Base-by-base conservation (phyloP, 2,329 filamentous ascomycete genomes). In the Penicillium sp. region DNA sequence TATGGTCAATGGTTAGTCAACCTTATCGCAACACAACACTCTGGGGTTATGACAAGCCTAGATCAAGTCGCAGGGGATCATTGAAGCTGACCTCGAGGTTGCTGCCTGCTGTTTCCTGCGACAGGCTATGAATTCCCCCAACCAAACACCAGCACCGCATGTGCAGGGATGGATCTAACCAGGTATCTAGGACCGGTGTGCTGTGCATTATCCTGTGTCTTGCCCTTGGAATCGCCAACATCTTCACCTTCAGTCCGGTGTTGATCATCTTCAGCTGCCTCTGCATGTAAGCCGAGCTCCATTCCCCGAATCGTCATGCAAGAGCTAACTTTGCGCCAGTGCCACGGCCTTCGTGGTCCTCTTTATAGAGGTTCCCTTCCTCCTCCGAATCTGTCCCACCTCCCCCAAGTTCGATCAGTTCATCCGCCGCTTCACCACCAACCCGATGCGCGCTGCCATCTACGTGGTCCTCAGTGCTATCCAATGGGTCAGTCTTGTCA, bases 331-430 rank as follows among this genome's bases (percentile, higher is more conserved):
- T 73, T 80, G 58, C 22, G 42, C 27, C 63, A 93, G 90, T 42
- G 79, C 82, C 56, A 91, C 82, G 46, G 82, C 86, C 13, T 85
- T 92, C 65, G 67, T 92, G 65, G 88, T 94, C 68, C 79, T 94
- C 69, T 94, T 94, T 76, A 82, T 93, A 70, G 90, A 99, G 75
- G 88, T 99, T 16, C 94, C 94, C 27, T 87, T 97, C 55, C 89
- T 99, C 54, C 87, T 99, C 58, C 90, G 94, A 76, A 97, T 99
- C 79, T 99, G 94, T 80, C 94, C 94, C 54, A 99, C 94, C 5
- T 97, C 93, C 13, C 76, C 87, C 60, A 86, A 84, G 61, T 99
- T 99, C 78, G 94, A 99, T 74, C 80, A 78, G 62, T 88, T 92
- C 72, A 93, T 99, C 75, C 92, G 93, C 75, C 88, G 85, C 69